A percentile compares a stretch with the other conserved stretches of the same genome.
Conservation (phyloP, 768 basidiomycete genomes). For the Lenzites betulinus region DNA sequence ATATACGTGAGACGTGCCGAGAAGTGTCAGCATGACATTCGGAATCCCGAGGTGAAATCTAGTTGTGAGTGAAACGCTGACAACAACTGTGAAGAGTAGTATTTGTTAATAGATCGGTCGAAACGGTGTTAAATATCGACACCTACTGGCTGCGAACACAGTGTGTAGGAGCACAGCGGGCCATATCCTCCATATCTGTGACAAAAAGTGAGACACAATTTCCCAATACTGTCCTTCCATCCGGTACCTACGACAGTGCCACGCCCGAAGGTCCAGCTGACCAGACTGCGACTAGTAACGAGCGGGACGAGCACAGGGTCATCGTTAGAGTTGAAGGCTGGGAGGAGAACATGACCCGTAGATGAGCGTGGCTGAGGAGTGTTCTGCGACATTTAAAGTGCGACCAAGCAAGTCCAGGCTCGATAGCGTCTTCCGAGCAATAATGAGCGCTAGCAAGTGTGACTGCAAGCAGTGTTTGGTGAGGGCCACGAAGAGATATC, state of each 20-base stretch:
- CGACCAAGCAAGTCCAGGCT: too few species aligned
- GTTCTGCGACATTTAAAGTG: neutral
- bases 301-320: slow-evolving; percentile 21
- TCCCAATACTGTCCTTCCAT: neutral
- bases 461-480: too few species aligned
- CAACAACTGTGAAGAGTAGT: slow-evolving; percentile 37
- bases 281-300: slow-evolving; percentile 17
- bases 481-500: too few species aligned
- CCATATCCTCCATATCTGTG: slow-evolving; percentile 62
- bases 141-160: slow-evolving; percentile 51
- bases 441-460: too few species aligned
- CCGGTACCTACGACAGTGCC: slow-evolving; percentile 42
- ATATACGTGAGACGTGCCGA: slow-evolving; percentile 42
- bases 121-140: neutral
- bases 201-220: too few species aligned
- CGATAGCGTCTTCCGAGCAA: too few species aligned
- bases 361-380: neutral
- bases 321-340: slow-evolving; percentile 9
- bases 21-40: slow-evolving; percentile 59
- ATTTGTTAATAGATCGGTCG: neutral
- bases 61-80: slow-evolving; percentile 43
- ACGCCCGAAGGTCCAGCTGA: slow-evolving; percentile 44
- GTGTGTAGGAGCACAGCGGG: slow-evolving; percentile 67
- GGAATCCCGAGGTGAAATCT: slow-evolving; percentile 49
- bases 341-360: slow-evolving; percentile 16